Evolutionary conservation across 164 flowering plant species (phyloP).

Genomic region (Vitis rupestris): DNA sequence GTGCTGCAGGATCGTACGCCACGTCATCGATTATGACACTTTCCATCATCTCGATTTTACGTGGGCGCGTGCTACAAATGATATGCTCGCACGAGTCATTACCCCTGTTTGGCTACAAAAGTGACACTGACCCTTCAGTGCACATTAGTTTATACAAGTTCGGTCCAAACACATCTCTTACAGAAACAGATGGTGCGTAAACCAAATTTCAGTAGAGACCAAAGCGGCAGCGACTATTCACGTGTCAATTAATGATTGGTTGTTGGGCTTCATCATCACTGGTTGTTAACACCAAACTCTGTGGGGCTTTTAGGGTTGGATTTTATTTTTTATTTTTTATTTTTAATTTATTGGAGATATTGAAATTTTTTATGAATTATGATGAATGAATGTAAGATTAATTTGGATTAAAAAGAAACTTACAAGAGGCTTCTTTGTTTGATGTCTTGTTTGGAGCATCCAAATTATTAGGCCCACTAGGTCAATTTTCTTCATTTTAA

Average conservation of each 20-base stretch:
- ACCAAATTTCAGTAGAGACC: not conserved
- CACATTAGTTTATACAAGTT: not conserved
- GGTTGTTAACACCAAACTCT: not conserved
- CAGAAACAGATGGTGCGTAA: constrained; percentile 4
- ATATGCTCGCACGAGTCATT: not conserved
- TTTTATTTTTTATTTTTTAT: not conserved
- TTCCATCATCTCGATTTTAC: not conserved
- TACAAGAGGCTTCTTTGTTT: constrained; percentile 32
- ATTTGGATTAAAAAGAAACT: not conserved
- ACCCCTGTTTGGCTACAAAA: not conserved
- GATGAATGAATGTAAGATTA: not conserved
- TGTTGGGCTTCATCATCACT: not conserved
- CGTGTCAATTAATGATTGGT: no score
- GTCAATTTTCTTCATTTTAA: not conserved
- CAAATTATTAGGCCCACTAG: not conserved
- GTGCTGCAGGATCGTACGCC: no score
- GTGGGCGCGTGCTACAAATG: not conserved
- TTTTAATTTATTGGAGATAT: not conserved
- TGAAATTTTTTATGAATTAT: not conserved
- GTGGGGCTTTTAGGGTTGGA: not conserved
- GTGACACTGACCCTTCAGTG: not conserved
- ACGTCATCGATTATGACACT: no score
- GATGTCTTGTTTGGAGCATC: constrained; percentile 12
- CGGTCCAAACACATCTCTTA: not conserved
- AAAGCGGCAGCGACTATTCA: not conserved